Evolutionary conservation across 1,284 basidiomycete species (phyloP), one percentile per base, ranked within the genome.

Genomic region (Marasmius sp.): DNA sequence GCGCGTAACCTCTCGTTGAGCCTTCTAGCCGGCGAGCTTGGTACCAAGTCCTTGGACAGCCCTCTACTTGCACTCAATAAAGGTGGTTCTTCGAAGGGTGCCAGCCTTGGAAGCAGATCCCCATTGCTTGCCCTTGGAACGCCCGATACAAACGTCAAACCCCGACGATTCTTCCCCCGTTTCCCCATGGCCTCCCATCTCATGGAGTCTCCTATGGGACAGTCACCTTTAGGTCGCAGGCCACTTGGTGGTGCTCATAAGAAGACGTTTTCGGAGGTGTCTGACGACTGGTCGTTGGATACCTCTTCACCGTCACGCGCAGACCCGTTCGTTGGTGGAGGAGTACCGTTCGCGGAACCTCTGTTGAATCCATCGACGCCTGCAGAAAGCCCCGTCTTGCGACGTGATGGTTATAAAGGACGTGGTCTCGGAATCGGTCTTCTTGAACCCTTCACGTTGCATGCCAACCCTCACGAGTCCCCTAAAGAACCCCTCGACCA

Each of bases 1-100:
- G 81, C 82, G 10, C 82, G 84, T 45, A 86, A 91, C 62, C 68
- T 89, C n/a, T 86, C 86, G 33, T 74, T 91, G 51, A 80, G 81
- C 58, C 83, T 87, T 80, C 76, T 91, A 22, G 79, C 83, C 33
- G n/a, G 52, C 1, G 52, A 54, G 18, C 33, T 54, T 10, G 52
- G 37, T n/a, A 37, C 52, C 5, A 54, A 54, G 20, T 54, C 52
- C 8, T n/a, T 54, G n/a, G 52, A 54, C 16, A 54, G 52, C 38
- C 52, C 52, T 11, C 34, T 54, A 6, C 37, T 54, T 18, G 52
- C 52, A 8, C 20, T 54, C 27, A 36, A 34, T 14, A 54, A 54
- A 20, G 37, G 37, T 10, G 36, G 52, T 12, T 16, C 27, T 18
- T n/a, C 52, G 12, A 18, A 37, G 34, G 37, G 37, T 27, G 27